Base-by-base conservation (phyloP, 2,329 filamentous ascomycete species). In the Colletotrichum horii region DNA sequence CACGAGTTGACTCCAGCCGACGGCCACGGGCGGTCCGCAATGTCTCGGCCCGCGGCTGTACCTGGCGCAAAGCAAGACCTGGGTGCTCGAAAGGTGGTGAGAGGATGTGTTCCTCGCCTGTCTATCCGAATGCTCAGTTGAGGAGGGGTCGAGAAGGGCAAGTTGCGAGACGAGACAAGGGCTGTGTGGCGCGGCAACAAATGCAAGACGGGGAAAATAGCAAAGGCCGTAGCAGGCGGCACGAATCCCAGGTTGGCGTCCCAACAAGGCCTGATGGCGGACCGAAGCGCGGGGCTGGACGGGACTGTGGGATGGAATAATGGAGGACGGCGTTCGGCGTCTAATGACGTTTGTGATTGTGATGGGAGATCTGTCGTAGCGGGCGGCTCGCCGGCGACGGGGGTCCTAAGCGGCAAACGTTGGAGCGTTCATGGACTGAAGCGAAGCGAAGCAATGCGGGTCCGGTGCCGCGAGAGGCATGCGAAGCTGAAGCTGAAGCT, bases 301-400 rank as follows among this genome's bases (percentile, higher is more conserved):
- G 58, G 56, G 58, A 32, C 62, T 61, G 56, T 34, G 62, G 38
- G 26, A 67, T 64, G 66, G 24, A 67, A 52, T 12, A 62, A 71
- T 30, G 26, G 61, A 38, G 69, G 67, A 52, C 67, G 28, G 32
- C 28, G 66, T 56, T 65, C 66, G 64, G 74, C 74, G 70, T 74
- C 58, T 69, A 69, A 61, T 70, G 70, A 65, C 64, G 71, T 66
- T 52, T 68, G 28, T 43, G 69, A 62, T 30, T 73, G 62, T 66
- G 73, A 73, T 73, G 30, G 52, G n/a, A 43, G n/a, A 36, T 36
- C 32, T 64, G 66, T 52, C 48, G 28, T 66, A 48, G 43, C 26
- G 71, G 67, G 71, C 71, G 71, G 48, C 67, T 74, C 71, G 71
- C 71, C 58, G 66, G 61, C 38, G 58, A 66, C 48, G 43, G 66